Percentiles rank a stretch among this genome's conserved stretches.
Evolutionary conservation across 192 early-diverging fungal species (phyloP).

Genomic region (Ramicandelaber brevisporus): DNA sequence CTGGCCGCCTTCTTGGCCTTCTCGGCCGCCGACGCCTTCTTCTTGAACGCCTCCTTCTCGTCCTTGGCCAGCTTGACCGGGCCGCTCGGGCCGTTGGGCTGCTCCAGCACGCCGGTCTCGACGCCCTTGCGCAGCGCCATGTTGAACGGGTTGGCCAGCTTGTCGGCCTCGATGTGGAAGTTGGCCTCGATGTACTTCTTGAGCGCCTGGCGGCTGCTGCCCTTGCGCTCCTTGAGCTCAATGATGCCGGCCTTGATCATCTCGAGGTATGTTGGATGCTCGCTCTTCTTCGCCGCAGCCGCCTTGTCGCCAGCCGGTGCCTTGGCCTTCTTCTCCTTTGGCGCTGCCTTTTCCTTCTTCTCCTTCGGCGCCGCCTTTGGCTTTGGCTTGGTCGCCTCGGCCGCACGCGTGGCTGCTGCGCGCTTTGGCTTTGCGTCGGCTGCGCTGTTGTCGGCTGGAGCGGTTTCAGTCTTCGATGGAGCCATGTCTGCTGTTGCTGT

Average conservation of each 20-base stretch:
- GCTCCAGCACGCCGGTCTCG: constrained; percentile 25
- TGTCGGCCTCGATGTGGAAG: constrained; percentile 26
- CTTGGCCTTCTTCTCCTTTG: too few species aligned
- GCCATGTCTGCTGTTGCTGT: too few species aligned
- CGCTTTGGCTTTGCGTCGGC: too few species aligned
- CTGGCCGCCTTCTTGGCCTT: constrained; percentile 19
- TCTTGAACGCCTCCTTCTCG: constrained; percentile 7
- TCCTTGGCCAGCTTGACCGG: constrained; percentile 36
- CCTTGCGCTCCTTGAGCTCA: constrained; percentile 40
- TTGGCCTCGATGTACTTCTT: constrained; percentile 59
- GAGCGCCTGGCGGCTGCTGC: constrained; percentile 42
- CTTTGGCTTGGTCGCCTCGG: too few species aligned
- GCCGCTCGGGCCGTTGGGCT: constrained; percentile 39
- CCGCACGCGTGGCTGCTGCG: too few species aligned
- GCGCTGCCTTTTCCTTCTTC: too few species aligned
- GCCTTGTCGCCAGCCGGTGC: constrained; percentile 8
- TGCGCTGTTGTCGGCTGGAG: too few species aligned
- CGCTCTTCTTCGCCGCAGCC: constrained; percentile 12
- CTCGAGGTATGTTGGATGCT: constrained; percentile 5
- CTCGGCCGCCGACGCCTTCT: too few species aligned
- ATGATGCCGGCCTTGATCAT: constrained; percentile 16
- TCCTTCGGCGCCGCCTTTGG: too few species aligned
- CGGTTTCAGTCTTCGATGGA: too few species aligned
- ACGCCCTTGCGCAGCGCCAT: constrained; percentile 40
- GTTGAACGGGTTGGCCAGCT: constrained; percentile 27